Conservation (phyloP, 192 early-diverging fungal genomes). For the Coemansia sp. region DNA sequence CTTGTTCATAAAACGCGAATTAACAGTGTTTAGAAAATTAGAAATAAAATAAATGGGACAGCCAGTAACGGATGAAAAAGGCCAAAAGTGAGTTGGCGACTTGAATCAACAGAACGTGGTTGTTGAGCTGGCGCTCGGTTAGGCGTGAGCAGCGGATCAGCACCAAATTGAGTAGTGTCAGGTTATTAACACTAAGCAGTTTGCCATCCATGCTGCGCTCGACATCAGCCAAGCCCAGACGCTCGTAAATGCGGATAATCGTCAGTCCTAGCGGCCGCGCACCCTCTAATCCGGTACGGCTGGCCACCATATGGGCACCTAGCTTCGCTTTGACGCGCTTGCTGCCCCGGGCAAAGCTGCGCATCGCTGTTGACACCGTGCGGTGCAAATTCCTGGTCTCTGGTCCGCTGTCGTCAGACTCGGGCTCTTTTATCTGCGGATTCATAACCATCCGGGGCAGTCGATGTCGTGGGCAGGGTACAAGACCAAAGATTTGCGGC, state of each 20-base stretch:
- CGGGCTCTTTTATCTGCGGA: neutral
- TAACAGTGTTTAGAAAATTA: neutral
- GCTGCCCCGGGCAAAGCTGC: slow-evolving; percentile 42
- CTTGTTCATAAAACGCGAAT: neutral
- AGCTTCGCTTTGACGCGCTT: neutral
- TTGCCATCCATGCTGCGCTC: slow-evolving; percentile 30
- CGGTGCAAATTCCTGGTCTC: slow-evolving; percentile 4
- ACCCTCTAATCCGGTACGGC: slow-evolving; percentile 33
- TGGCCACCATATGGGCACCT: slow-evolving; percentile 33
- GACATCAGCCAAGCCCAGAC: slow-evolving; percentile 20
- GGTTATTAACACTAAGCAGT: slow-evolving; percentile 73
- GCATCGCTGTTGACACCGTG: slow-evolving; percentile 40
- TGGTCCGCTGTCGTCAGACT: neutral
- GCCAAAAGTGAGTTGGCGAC: slow-evolving; percentile 61
- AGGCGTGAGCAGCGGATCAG: slow-evolving; percentile 75
- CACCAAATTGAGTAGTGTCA: slow-evolving; percentile 89
- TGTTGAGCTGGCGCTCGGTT: slow-evolving; percentile 60
- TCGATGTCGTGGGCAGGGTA: slow-evolving; percentile 93
- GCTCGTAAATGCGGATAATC: slow-evolving; percentile 34
- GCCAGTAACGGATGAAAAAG: slow-evolving; percentile 75
- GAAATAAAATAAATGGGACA: slow-evolving; percentile 81
- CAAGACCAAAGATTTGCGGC: slow-evolving; percentile 91
- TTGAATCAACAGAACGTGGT: slow-evolving; percentile 65
- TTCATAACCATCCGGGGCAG: slow-evolving; percentile 60
- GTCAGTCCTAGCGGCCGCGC: slow-evolving; percentile 24